These are phyloP conservation scores for Saksenaea oblongispora DNA, from an alignment of 371 early-diverging fungal species.

Conservation along the genomic window DNA sequence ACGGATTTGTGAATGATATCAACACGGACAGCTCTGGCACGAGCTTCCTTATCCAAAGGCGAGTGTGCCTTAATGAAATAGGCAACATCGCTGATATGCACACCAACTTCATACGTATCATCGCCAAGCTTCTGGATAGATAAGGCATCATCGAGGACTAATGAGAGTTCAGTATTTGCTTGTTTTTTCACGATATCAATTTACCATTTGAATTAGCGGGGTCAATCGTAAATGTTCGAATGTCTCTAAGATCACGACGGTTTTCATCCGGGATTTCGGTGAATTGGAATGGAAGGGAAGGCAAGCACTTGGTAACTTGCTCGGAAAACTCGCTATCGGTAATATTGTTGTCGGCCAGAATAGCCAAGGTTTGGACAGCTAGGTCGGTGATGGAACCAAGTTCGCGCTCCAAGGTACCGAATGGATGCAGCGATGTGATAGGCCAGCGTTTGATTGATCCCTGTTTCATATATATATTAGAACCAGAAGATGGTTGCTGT, in stretches of 20 bases:
- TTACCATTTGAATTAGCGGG: conserved; percentile 84
- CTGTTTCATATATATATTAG: conserved; percentile 26
- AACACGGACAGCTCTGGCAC: conserved; percentile 92
- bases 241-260: conserved; percentile 72
- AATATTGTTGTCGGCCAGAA: conserved; percentile 66
- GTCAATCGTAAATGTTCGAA: conserved; percentile 86
- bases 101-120: conserved; percentile 85
- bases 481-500: not conserved
- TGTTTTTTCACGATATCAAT: conserved; percentile 1
- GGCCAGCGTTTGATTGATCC: conserved; percentile 75
- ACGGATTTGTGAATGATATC: conserved; percentile 90
- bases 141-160: conserved; percentile 91
- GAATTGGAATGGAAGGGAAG: conserved; percentile 63
- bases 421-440: conserved; percentile 64
- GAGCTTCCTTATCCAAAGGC: conserved; percentile 92
- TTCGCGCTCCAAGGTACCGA: conserved; percentile 61
- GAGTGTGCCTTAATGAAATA: conserved; percentile 91
- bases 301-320: conserved; percentile 64
- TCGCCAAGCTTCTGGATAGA: conserved; percentile 69
- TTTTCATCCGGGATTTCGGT: conserved; percentile 45
- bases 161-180: not conserved
- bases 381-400: conserved; percentile 72
- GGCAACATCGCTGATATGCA: conserved; percentile 98
- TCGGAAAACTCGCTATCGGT: conserved; percentile 59
- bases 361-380: conserved; percentile 65